Evolutionary conservation across 2,329 filamentous ascomycete species (phyloP).

Genomic region (Neopestalotiopsis rosae): DNA sequence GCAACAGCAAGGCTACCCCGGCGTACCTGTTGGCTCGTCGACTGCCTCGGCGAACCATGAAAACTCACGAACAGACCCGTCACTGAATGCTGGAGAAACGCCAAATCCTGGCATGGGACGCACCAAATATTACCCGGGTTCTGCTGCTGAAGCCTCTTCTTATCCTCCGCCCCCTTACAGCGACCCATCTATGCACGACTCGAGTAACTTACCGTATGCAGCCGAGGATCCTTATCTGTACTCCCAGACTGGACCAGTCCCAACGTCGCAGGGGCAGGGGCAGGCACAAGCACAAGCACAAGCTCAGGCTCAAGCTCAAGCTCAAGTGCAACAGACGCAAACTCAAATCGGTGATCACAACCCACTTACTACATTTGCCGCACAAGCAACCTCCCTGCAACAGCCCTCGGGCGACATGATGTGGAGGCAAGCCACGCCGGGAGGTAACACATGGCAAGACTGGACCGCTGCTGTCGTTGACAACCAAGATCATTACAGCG

Average conservation of each 20-base stretch:
- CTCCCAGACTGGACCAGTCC: conserved; percentile 31
- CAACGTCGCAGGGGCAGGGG: conserved; percentile 30
- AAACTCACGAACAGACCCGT: conserved; percentile 26
- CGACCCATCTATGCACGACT: conserved; percentile 28
- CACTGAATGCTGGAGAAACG: conserved; percentile 19
- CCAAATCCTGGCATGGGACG: conserved; percentile 30
- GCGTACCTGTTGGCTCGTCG: conserved; percentile 24
- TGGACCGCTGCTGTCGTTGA: conserved; percentile 59
- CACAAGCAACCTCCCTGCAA: conserved; percentile 35
- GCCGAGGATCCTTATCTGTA: conserved; percentile 32
- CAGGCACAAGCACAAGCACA: conserved; percentile 24
- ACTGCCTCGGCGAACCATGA: conserved; percentile 23
- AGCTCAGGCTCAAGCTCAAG: conserved; percentile 32
- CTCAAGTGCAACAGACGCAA: conserved; percentile 30
- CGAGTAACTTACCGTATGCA: conserved; percentile 32
- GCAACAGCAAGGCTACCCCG: conserved; percentile 33
- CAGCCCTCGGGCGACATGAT: conserved; percentile 37
- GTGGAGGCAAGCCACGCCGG: conserved; percentile 33
- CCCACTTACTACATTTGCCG: conserved; percentile 33
- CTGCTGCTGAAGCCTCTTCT: conserved; percentile 29
- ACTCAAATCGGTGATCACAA: conserved; percentile 28
- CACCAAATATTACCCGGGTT: conserved; percentile 33
- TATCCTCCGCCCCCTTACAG: conserved; percentile 34
- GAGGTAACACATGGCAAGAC: conserved; percentile 57
- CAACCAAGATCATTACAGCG: conserved; percentile 54